Conservation (phyloP, 148 eudicot species). For the Arctostaphylos glauca region DNA sequence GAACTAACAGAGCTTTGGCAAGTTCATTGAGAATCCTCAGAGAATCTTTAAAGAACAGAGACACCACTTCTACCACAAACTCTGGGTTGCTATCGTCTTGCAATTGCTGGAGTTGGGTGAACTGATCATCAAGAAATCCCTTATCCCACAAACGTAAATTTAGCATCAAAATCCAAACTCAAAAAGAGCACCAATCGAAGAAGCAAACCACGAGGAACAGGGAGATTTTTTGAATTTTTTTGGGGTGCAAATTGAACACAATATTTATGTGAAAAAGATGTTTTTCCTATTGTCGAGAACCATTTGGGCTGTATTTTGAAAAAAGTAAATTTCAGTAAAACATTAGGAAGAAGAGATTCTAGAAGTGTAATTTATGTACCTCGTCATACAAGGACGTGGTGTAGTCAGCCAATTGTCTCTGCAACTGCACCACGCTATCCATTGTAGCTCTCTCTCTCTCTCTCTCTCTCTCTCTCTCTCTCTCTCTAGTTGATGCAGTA, state of each 20-base stretch:
- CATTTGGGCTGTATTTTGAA: background rate
- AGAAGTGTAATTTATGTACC: slow-evolving; percentile 22
- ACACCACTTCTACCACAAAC: slow-evolving; percentile 69
- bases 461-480: background rate
- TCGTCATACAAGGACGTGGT: slow-evolving; percentile 46
- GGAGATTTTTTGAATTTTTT: too few species aligned
- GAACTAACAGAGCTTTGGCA: slow-evolving; percentile 44
- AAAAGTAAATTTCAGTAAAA: too few species aligned
- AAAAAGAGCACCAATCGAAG: too few species aligned
- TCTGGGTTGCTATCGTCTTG: slow-evolving; percentile 86
- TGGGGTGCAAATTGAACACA: too few species aligned
- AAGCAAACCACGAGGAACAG: too few species aligned
- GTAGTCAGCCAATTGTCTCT: slow-evolving; percentile 42
- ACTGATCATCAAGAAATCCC: slow-evolving; percentile 73
- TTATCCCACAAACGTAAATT: slow-evolving; percentile 13
- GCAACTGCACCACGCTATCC: slow-evolving; percentile 36
- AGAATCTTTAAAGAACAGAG: slow-evolving; percentile 74
- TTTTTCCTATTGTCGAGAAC: background rate
- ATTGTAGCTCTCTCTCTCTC: slow-evolving; percentile 15
- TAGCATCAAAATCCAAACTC: slow-evolving; percentile 2
- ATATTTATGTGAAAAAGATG: too few species aligned
- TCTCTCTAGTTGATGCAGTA: background rate
- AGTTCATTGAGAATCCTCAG: slow-evolving; percentile 62
- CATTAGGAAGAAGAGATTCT: too few species aligned
- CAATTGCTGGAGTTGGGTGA: slow-evolving; percentile 53